Conservation (phyloP, 495 filamentous ascomycete genomes). For the Melanomma pulvis-pyrius region DNA sequence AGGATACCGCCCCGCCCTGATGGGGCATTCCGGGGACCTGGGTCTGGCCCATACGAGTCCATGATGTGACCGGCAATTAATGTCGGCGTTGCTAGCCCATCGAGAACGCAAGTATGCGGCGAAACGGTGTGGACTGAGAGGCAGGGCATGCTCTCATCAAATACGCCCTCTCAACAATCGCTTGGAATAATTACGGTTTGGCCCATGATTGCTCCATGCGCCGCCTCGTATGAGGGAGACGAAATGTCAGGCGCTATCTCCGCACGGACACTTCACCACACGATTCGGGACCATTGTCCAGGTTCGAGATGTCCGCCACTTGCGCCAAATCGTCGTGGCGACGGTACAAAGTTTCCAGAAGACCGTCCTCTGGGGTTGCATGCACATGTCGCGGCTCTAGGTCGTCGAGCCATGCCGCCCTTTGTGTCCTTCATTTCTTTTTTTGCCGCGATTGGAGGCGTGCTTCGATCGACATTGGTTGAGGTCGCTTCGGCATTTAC, state of each 20-base stretch:
- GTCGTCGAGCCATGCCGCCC: neutral
- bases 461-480: neutral
- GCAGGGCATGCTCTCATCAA: neutral
- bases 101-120: neutral
- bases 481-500: neutral
- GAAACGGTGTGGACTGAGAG: neutral
- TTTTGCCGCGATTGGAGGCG: neutral
- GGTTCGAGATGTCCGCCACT: neutral
- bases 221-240: neutral
- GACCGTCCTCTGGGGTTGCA: too few species aligned
- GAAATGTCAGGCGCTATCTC: neutral
- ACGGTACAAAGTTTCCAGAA: neutral
- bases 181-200: neutral
- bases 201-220: neutral
- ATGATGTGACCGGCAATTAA: neutral
- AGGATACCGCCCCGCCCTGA: constrained; percentile 8
- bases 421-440: neutral
- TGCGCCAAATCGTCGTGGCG: neutral
- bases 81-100: neutral
- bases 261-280: neutral
- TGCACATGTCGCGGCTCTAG: neutral
- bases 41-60: neutral
- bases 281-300: neutral
- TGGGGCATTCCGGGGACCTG: constrained; percentile 10
- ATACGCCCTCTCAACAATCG: neutral